Percentiles rank a stretch among this genome's conserved stretches.
Conservation (phyloP, 441 rosid species). For the Gossypium davidsonii region DNA sequence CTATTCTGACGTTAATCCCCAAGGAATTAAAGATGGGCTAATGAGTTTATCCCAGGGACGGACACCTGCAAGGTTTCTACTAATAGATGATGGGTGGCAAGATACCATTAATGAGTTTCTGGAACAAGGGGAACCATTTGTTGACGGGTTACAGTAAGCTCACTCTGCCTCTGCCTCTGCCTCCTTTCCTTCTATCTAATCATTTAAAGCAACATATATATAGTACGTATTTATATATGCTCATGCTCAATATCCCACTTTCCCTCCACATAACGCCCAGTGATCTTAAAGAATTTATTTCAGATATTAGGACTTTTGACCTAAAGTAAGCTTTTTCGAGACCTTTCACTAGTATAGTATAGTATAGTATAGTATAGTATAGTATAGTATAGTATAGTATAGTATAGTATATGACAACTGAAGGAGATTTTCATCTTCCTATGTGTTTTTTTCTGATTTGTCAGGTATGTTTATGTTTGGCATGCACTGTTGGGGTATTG, state of each 20-base stretch:
- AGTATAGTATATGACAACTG: background rate
- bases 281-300: slow-evolving; percentile 42
- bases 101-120: slow-evolving; percentile 44
- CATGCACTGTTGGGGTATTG: slow-evolving; percentile 43
- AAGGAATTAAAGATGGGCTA: slow-evolving; percentile 39
- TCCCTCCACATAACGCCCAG: slow-evolving; percentile 12
- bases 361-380: background rate
- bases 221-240: background rate
- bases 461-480: slow-evolving; percentile 42
- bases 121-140: slow-evolving; percentile 38
- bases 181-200: background rate
- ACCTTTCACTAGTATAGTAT: background rate
- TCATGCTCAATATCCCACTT: background rate
- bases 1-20: slow-evolving; percentile 33
- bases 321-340: slow-evolving; percentile 32
- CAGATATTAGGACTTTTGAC: slow-evolving; percentile 35
- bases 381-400: background rate
- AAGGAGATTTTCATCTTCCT: slow-evolving; percentile 9
- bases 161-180: background rate
- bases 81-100: slow-evolving; percentile 50
- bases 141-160: slow-evolving; percentile 49
- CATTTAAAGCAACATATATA: slow-evolving; percentile 5
- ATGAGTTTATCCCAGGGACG: slow-evolving; percentile 49
- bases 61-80: slow-evolving; percentile 43
- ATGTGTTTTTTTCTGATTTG: slow-evolving; percentile 6